Evolutionary conservation across 305 asterid genomes (phyloP), one percentile per base, ranked within the genome.

Genomic region (Fraxinus greggii): DNA sequence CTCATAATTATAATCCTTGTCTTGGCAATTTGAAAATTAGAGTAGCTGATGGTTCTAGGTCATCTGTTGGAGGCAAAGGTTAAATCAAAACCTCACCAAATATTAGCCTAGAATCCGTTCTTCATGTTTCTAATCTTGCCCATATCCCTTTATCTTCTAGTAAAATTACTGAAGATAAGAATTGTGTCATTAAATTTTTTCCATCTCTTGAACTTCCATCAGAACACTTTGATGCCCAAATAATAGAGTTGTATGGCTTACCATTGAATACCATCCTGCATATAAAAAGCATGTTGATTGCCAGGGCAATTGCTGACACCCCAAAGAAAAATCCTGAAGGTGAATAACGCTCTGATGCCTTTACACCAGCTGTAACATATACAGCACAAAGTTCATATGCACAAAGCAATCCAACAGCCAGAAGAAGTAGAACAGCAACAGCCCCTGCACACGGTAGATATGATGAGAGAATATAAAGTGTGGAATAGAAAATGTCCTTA

Each of bases 301-400:
- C 99, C 81, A 97, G 88, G 80, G 98, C 94, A 81, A 95, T 92
- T 82, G 98, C 99, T 59, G 99, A 94, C 86, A 97, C 98, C 45
- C 99, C 99, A 89, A 97, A 97, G 96, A 97, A 97, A 87, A 94
- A 97, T 61, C 99, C 99, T 70, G 99, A 93, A 86, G 99, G 93
- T 72, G 99, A 97, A 90, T 97, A 97, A 76, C 94, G 94, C 84
- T 97, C 97, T 0, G 99, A 95, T 79, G 99, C 98, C 90, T 92
- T 94, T 61, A 90, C 90, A 78, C 99, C 98, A 15, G 95, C 96
- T 31, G 98, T 93, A 82, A 97, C 99, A 83, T 97, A 97, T 61
- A 97, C 99, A 33, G 98, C 99, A 87, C 98, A 97, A 78, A 97
- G 98, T 88, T 97, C 98, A 81, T 97, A 97, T 75, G 98, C 93